phyloP scores from a whole-genome alignment of 176 grass and related monocot species.

The Puccinellia tenuiflora region DNA sequence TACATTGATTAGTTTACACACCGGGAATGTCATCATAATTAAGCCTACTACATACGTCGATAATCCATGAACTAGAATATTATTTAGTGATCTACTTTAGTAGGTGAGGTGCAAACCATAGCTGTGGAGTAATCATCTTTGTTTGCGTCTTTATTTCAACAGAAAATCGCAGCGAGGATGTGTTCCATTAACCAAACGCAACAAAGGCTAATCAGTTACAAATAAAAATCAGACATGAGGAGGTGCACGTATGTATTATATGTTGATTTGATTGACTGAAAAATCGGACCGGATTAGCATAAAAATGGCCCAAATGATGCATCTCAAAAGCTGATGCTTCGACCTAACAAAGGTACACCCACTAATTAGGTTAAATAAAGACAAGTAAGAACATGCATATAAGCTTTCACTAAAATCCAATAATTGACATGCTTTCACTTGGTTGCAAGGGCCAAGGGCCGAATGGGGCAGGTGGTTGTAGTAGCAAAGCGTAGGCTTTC shows the following conservation, averaged over 20 bases:
- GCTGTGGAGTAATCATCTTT: neutral
- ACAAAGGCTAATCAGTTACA: neutral
- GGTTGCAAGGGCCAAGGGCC: conserved; percentile 31
- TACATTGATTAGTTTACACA: neutral
- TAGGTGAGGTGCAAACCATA: conserved; percentile 12
- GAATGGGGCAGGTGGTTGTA: conserved; percentile 27
- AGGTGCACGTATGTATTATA: neutral
- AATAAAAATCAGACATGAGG: neutral
- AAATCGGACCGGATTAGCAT: neutral
- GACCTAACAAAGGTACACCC: conserved; percentile 25
- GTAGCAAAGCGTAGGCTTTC: conserved; percentile 42
- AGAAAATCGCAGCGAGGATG: neutral
- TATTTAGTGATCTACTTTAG: neutral
- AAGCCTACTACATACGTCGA: neutral
- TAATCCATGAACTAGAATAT: neutral
- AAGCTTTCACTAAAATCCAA: conserved; percentile 19
- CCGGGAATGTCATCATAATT: neutral
- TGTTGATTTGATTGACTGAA: neutral
- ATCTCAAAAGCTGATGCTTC: conserved; percentile 30
- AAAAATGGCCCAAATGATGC: neutral
- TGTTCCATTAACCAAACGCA: neutral
- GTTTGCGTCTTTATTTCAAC: neutral
- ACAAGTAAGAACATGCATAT: neutral
- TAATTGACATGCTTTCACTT: conserved; percentile 37
- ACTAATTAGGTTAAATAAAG: conserved; percentile 18